Conservation (phyloP, 768 basidiomycete species). For the Leccinellum luteum region DNA sequence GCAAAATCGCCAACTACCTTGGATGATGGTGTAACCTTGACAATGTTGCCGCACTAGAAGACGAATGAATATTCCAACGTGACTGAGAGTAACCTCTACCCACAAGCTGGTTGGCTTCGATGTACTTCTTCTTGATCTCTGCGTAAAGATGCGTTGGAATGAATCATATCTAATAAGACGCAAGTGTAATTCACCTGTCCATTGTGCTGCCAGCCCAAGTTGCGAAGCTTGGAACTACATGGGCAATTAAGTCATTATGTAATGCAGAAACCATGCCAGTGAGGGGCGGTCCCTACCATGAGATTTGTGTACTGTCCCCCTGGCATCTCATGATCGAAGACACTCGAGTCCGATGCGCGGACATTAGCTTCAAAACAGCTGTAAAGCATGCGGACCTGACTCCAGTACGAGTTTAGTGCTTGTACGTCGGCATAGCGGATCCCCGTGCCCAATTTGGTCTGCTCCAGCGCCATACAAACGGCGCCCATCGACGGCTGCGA, state of each 20-base stretch:
- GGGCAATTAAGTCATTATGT: constrained; percentile 17
- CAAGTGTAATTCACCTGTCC: constrained; percentile 58
- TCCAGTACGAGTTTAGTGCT: constrained; percentile 97
- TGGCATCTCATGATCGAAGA: constrained; percentile 99
- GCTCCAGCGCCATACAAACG: constrained; percentile 91
- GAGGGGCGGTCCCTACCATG: constrained; percentile 57
- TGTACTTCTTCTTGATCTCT: constrained; percentile 98
- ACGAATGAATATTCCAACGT: constrained; percentile 3
- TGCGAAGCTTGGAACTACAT: constrained; percentile 95
- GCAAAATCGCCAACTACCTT: constrained; percentile 99
- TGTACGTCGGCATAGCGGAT: constrained; percentile 97
- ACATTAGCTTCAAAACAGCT: constrained; percentile 98
- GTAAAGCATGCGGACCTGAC: constrained; percentile 93
- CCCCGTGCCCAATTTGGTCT: constrained; percentile 89
- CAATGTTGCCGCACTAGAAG: constrained; percentile 87
- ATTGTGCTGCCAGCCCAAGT: constrained; percentile 94
- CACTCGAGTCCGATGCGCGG: constrained; percentile 93
- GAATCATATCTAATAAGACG: constrained; percentile 8
- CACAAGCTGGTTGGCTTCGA: constrained; percentile 94
- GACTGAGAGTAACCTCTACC: constrained; percentile 25
- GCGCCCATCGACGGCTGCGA: constrained; percentile 99
- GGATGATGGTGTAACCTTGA: constrained; percentile 99
- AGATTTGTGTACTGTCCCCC: constrained; percentile 94
- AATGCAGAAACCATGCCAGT: constrained; percentile 17
- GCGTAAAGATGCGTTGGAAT: constrained; percentile 7